phyloP scores from a whole-genome alignment of 495 filamentous ascomycete species.

The Podospora australis region DNA sequence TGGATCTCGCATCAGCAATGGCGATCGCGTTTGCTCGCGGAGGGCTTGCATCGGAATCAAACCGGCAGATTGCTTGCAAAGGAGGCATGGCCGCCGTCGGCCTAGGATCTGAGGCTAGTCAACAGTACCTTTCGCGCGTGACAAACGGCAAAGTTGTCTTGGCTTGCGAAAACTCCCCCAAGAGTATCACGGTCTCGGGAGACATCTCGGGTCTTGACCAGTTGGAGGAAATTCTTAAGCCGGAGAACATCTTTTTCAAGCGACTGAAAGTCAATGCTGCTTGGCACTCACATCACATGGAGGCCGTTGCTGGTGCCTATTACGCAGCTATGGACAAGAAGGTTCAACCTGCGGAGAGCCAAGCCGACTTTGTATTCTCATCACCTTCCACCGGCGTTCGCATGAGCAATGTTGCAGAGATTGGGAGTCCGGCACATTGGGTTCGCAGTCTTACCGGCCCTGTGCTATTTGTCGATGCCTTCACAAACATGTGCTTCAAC shows the following conservation, averaged over 20 bases:
- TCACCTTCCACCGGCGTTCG: slow-evolving; percentile 19
- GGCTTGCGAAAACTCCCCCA: slow-evolving; percentile 45
- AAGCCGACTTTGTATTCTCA: slow-evolving; percentile 18
- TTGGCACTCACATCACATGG: slow-evolving; percentile 44
- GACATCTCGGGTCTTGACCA: slow-evolving; percentile 30
- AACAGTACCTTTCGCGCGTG: slow-evolving; percentile 21
- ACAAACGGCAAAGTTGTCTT: slow-evolving; percentile 24
- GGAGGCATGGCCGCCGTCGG: slow-evolving; percentile 43
- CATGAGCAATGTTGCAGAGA: slow-evolving; percentile 16
- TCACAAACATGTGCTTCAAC: slow-evolving; percentile 26
- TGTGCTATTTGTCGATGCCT: slow-evolving; percentile 38
- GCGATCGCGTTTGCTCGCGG: slow-evolving; percentile 38
- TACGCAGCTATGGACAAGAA: slow-evolving; percentile 21
- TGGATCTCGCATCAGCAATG: slow-evolving; percentile 40
- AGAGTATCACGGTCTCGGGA: slow-evolving; percentile 42
- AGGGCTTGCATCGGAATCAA: slow-evolving; percentile 13
- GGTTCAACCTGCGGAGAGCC: slow-evolving; percentile 13
- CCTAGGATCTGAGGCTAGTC: slow-evolving; percentile 18
- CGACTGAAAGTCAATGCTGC: slow-evolving; percentile 34
- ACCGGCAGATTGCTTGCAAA: slow-evolving; percentile 19
- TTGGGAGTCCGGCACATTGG: slow-evolving; percentile 35
- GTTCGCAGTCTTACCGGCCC: slow-evolving; percentile 37
- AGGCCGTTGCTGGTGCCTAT: slow-evolving; percentile 31
- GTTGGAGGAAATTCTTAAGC: slow-evolving; percentile 21
- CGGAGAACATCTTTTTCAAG: slow-evolving; percentile 28